phyloP scores from a whole-genome alignment of 768 basidiomycete species.

The Sporobolomyces phaffii region DNA sequence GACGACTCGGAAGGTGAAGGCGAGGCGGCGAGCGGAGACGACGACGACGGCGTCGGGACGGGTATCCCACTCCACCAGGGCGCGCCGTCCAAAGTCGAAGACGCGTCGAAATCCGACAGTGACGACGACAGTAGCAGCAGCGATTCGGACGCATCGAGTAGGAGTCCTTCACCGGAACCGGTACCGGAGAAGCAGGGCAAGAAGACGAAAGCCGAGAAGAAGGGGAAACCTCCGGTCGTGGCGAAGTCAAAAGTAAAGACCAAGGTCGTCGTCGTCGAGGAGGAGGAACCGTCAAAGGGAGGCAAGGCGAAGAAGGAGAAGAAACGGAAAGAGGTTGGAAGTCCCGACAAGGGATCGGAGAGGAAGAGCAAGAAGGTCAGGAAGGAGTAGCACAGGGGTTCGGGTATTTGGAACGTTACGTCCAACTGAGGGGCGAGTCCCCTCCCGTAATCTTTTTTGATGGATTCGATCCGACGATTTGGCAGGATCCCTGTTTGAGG shows the following conservation, averaged over 20 bases:
- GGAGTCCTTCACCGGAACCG: conserved; percentile 19
- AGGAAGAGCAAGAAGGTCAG: conserved; percentile 7
- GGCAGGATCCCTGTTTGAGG: too few relatives aligned
- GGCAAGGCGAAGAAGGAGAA: not conserved
- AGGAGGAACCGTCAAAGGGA: not conserved
- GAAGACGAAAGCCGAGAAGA: conserved; percentile 41
- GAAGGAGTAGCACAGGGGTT: not conserved
- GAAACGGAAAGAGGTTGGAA: not conserved
- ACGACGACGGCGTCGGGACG: conserved; percentile 30
- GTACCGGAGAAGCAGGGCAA: conserved; percentile 39
- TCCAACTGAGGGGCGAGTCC: too few relatives aligned
- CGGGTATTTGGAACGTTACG: too few relatives aligned
- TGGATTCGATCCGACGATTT: too few relatives aligned
- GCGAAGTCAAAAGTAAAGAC: not conserved
- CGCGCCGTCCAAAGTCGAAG: not conserved
- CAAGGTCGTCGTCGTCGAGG: not conserved
- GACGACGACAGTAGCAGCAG: conserved; percentile 15
- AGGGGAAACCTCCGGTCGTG: conserved; percentile 22
- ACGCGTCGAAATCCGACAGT: conserved; percentile 18
- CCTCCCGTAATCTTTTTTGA: not conserved
- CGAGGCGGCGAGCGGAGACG: conserved; percentile 13
- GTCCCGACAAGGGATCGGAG: not conserved
- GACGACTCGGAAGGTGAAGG: not conserved
- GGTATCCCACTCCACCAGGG: conserved; percentile 46
- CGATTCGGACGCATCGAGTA: conserved; percentile 19